Evolutionary conservation across 1,284 basidiomycete species (phyloP).

Genomic region (Sphaerobolus stellatus): DNA sequence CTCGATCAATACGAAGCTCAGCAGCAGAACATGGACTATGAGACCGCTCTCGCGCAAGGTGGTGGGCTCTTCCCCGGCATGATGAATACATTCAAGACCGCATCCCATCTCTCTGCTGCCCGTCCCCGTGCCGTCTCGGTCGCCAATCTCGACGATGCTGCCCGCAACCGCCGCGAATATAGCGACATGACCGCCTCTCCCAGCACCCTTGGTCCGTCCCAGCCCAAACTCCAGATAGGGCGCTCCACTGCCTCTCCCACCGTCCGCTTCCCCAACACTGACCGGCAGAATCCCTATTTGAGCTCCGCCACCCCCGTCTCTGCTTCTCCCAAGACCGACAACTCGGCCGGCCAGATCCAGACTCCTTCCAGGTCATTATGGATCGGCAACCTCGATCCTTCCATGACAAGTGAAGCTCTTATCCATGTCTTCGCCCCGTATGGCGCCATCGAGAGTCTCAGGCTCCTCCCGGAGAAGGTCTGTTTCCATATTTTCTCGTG

Average conservation of each 20-base stretch:
- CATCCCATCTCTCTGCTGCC: conserved; percentile 47
- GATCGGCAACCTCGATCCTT: conserved; percentile 96
- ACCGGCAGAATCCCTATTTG: conserved; percentile 37
- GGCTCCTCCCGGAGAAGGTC: conserved; percentile 95
- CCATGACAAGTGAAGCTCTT: conserved; percentile 91
- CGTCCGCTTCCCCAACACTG: conserved; percentile 69
- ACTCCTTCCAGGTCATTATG: conserved; percentile 93
- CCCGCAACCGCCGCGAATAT: conserved; percentile 54
- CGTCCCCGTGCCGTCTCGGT: conserved; percentile 91
- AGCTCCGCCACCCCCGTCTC: conserved; percentile 70
- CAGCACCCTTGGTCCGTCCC: conserved; percentile 37
- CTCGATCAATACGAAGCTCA: conserved; percentile 59
- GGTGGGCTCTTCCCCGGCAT: conserved; percentile 10
- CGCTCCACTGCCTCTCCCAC: conserved; percentile 48
- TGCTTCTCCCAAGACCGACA: conserved; percentile 76
- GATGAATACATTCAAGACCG: conserved; percentile 70
- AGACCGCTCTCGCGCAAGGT: conserved; percentile 10
- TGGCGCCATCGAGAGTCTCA: conserved; percentile 92
- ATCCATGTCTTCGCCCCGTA: conserved; percentile 94
- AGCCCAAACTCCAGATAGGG: conserved; percentile 34
- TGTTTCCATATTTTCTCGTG: conserved; percentile 20
- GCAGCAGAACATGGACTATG: conserved; percentile 13
- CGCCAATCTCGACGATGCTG: conserved; percentile 81
- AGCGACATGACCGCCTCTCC: conserved; percentile 24
- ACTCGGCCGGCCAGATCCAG: conserved; percentile 66